Evolutionary conservation across 2,329 filamentous ascomycete species (phyloP).

Genomic region (Xylariaceae sp.): DNA sequence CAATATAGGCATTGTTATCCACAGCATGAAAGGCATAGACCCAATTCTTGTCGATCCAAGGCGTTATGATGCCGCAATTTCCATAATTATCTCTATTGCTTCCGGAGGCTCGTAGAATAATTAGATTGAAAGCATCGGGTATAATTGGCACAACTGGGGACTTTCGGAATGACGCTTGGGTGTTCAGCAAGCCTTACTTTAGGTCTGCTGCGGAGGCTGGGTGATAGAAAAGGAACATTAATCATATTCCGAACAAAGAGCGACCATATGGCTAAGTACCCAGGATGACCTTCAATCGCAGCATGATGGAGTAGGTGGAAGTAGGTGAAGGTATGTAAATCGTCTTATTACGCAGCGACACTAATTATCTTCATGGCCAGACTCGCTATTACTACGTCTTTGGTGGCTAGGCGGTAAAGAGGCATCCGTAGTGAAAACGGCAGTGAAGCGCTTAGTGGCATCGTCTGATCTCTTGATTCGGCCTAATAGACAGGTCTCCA

Average conservation of each 20-base stretch:
- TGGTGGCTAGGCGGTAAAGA: background rate
- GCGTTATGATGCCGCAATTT: slow-evolving; percentile 1
- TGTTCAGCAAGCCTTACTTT: background rate
- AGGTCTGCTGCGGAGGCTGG: background rate
- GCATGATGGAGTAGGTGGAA: background rate
- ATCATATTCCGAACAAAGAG: background rate
- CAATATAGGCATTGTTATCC: background rate
- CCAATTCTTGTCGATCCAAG: slow-evolving; percentile 13
- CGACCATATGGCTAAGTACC: background rate
- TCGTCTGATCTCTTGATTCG: slow-evolving; percentile 18
- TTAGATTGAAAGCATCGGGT: background rate
- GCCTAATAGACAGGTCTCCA: slow-evolving; percentile 1
- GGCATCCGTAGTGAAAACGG: background rate
- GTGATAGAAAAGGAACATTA: background rate
- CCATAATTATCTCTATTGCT: slow-evolving; percentile 5
- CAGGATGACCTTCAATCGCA: background rate
- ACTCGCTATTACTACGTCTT: background rate
- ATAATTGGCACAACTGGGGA: no score
- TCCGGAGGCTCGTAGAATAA: background rate
- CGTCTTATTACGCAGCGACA: no score
- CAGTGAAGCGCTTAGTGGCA: background rate
- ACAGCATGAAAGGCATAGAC: slow-evolving; percentile 8
- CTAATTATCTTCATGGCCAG: background rate
- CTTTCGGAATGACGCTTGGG: background rate
- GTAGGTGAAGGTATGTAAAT: no score